Conservation (phyloP, 2,329 filamentous ascomycete species). For the Onygenales sp. region DNA sequence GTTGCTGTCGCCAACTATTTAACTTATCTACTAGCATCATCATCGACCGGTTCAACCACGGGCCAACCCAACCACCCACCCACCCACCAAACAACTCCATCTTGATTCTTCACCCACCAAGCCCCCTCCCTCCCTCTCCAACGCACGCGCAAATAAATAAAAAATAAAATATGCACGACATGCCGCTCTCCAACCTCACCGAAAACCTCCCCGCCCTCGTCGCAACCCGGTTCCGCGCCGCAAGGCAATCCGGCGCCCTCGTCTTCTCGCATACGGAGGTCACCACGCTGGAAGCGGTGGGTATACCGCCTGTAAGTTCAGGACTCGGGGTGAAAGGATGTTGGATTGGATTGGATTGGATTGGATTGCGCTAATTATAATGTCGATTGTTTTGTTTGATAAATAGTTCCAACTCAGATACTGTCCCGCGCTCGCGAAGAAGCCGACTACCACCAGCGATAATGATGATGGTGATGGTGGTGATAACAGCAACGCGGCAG, state of each 20-base stretch:
- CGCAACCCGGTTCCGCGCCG: conserved; percentile 23
- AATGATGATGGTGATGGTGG: too few species aligned
- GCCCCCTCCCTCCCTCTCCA: too few species aligned
- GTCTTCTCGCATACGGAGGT: conserved; percentile 33
- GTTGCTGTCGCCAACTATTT: too few species aligned
- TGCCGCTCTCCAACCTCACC: conserved; percentile 25
- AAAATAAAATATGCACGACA: conserved; percentile 7
- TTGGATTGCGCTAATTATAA: not conserved
- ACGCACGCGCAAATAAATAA: too few species aligned
- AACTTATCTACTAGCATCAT: too few species aligned
- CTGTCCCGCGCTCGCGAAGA: conserved; percentile 39
- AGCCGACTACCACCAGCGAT: conserved; percentile 19
- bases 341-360: not conserved
- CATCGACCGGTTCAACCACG: too few species aligned
- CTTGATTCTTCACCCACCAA: too few species aligned
- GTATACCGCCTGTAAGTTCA: conserved; percentile 23
- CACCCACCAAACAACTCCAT: too few species aligned
- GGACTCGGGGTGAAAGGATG: too few species aligned
- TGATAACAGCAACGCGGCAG: too few species aligned
- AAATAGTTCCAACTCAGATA: conserved; percentile 39
- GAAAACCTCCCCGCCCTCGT: conserved; percentile 29
- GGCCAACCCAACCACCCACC: too few species aligned
- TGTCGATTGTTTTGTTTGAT: not conserved
- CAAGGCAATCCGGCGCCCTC: conserved; percentile 27
- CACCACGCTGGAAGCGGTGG: conserved; percentile 23